phyloP scores from a whole-genome alignment of 176 grass and related monocot genomes.

The Raddia distichophylla region DNA sequence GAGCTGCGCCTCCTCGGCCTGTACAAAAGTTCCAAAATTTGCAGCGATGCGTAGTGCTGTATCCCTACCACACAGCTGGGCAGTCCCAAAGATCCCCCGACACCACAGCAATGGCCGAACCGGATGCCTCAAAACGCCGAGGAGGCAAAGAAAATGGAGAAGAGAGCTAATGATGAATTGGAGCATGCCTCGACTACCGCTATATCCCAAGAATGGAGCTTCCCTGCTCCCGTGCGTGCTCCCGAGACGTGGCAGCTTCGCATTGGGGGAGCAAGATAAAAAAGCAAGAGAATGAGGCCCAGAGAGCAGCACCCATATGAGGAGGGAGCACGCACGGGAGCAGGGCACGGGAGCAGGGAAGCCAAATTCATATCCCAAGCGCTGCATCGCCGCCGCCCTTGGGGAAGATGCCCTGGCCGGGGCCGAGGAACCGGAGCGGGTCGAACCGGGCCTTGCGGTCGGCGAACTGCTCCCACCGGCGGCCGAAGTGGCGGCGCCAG shows the following conservation, averaged over 20 bases:
- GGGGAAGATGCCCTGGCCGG: slow-evolving; percentile 84
- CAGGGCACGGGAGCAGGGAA: too few species aligned
- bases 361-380: too few species aligned
- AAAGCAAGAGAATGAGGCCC: too few species aligned
- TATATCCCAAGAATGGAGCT: too few species aligned
- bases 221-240: too few species aligned
- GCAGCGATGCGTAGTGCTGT: background rate
- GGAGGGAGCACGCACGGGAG: too few species aligned
- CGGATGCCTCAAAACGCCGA: slow-evolving; percentile 39
- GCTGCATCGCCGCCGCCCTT: slow-evolving; percentile 9
- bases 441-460: slow-evolving; percentile 72
- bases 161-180: slow-evolving; percentile 26
- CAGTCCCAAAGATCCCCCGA: background rate
- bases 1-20: slow-evolving; percentile 60
- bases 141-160: slow-evolving; percentile 1
- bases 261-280: too few species aligned
- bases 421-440: slow-evolving; percentile 61
- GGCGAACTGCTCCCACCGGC: slow-evolving; percentile 59
- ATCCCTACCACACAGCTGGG: background rate
- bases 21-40: slow-evolving; percentile 69
- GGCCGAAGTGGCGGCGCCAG: slow-evolving; percentile 71
- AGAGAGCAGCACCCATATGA: too few species aligned
- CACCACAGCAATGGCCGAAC: slow-evolving; percentile 6
- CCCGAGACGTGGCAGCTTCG: too few species aligned
- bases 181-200: too few species aligned